Evolutionary conservation across 345 rosid genomes (phyloP).

Genomic region (Cochlearia excelsa): DNA sequence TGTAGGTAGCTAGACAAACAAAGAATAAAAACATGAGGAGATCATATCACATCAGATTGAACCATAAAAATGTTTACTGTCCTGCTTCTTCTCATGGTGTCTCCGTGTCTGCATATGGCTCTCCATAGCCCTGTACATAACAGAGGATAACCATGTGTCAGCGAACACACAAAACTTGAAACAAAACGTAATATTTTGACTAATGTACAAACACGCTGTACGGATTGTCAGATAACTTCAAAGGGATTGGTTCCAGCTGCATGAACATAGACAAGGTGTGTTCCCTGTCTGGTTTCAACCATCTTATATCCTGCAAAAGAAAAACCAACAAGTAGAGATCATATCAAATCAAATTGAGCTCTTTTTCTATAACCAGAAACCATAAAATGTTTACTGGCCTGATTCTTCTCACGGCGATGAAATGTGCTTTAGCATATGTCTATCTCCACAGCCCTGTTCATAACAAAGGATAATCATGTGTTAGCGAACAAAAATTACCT

Average conservation of each 20-base stretch:
- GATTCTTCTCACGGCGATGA: slow-evolving; percentile 77
- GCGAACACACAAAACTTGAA: slow-evolving; percentile 9
- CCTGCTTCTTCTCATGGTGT: slow-evolving; percentile 90
- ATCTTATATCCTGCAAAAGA: too few species aligned
- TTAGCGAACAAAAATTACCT: slow-evolving; percentile 1
- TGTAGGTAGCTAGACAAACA: slow-evolving; percentile 66
- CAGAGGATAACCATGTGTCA: neutral
- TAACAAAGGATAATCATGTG: neutral
- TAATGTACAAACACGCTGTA: slow-evolving; percentile 51
- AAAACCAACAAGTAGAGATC: slow-evolving; percentile 8
- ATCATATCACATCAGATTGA: slow-evolving; percentile 19
- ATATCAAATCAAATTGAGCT: slow-evolving; percentile 14
- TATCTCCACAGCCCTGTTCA: slow-evolving; percentile 66
- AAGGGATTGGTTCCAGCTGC: slow-evolving; percentile 87
- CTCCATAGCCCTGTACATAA: slow-evolving; percentile 63
- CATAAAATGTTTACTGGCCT: slow-evolving; percentile 40
- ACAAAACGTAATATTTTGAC: neutral
- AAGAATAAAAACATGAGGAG: slow-evolving; percentile 18
- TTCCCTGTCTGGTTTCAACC: slow-evolving; percentile 36
- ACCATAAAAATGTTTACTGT: slow-evolving; percentile 24
- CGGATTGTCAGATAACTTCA: slow-evolving; percentile 89
- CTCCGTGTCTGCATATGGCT: slow-evolving; percentile 80
- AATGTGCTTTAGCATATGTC: slow-evolving; percentile 74
- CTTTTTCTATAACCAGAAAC: neutral
- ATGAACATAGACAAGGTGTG: slow-evolving; percentile 82